These are phyloP conservation scores for Lentinula detonsa DNA, from an alignment of 768 basidiomycete genomes.

Conservation along the genomic window DNA sequence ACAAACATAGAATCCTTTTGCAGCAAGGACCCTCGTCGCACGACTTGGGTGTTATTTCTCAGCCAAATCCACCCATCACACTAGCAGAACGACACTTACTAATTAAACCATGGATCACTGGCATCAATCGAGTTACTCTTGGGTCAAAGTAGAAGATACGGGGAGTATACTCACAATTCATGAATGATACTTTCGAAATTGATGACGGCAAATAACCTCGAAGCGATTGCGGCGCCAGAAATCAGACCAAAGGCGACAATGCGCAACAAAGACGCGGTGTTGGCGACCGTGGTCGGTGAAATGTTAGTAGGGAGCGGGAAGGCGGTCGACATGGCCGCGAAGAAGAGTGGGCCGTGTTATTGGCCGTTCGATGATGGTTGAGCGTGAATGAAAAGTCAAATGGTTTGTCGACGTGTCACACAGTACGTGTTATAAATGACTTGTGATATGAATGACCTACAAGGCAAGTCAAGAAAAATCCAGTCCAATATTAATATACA, in stretches of 20 bases:
- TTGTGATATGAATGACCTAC: not conserved
- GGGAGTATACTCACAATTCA: conserved; percentile 73
- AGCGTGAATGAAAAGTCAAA: not conserved
- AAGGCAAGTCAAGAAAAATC: too few relatives aligned
- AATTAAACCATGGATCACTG: conserved; percentile 99
- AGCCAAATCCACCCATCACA: not conserved
- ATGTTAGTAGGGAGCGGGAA: conserved; percentile 68
- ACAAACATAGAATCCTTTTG: conserved; percentile 92
- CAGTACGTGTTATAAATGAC: not conserved
- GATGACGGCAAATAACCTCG: conserved; percentile 93
- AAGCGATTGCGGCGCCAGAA: conserved; percentile 91
- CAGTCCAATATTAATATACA: too few relatives aligned
- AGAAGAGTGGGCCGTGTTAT: not conserved
- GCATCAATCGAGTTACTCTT: conserved; percentile 9
- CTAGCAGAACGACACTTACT: conserved; percentile 48
- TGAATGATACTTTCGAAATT: conserved; percentile 99
- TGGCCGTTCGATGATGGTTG: not conserved
- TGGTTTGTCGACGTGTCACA: not conserved
- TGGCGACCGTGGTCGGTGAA: conserved; percentile 68
- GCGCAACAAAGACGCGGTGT: conserved; percentile 86
- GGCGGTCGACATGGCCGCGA: conserved; percentile 51
- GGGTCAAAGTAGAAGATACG: not conserved
- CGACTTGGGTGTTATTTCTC: conserved; percentile 48
- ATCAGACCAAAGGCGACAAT: conserved; percentile 88
- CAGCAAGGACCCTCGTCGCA: conserved; percentile 85